A percentile compares a stretch with the other conserved stretches of the same genome.
Evolutionary conservation across 257 asterid species (phyloP).

Genomic region (Euphrasia confusa): DNA sequence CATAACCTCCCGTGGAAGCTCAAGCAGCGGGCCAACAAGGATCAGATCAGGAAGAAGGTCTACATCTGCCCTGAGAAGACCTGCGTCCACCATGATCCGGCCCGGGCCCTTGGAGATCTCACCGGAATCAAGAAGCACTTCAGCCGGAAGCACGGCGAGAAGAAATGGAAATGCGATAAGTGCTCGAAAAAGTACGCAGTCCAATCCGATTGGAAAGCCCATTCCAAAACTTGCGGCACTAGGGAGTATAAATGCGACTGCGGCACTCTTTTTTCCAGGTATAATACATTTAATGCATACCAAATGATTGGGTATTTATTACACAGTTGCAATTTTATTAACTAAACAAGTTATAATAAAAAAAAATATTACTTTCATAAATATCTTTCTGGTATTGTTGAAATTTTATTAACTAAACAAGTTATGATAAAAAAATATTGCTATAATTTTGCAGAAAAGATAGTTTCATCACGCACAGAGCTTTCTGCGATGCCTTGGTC

Average conservation of each 20-base stretch:
- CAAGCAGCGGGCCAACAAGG: conserved; percentile 61
- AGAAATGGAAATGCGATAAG: conserved; percentile 95
- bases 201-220: conserved; percentile 97
- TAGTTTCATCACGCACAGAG: conserved; percentile 86
- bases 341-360: no score
- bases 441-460: conserved; percentile 51
- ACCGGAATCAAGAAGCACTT: conserved; percentile 90
- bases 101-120: conserved; percentile 85
- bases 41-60: conserved; percentile 60
- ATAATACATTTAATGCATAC: conserved; percentile 35
- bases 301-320: conserved; percentile 27
- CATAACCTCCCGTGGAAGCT: conserved; percentile 97
- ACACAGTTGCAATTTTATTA: no score
- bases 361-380: no score
- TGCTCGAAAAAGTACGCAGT: conserved; percentile 91
- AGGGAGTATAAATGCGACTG: conserved; percentile 96
- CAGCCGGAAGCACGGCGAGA: conserved; percentile 90
- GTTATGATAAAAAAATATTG: no score
- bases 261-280: conserved; percentile 98
- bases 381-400: no score
- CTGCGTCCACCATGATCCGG: conserved; percentile 84
- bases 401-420: no score
- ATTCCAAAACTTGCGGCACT: conserved; percentile 85
- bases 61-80: conserved; percentile 84
- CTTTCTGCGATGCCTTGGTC: conserved; percentile 84